Base-by-base conservation (phyloP, 2,329 filamentous ascomycete species). In the Penicillium sp. region DNA sequence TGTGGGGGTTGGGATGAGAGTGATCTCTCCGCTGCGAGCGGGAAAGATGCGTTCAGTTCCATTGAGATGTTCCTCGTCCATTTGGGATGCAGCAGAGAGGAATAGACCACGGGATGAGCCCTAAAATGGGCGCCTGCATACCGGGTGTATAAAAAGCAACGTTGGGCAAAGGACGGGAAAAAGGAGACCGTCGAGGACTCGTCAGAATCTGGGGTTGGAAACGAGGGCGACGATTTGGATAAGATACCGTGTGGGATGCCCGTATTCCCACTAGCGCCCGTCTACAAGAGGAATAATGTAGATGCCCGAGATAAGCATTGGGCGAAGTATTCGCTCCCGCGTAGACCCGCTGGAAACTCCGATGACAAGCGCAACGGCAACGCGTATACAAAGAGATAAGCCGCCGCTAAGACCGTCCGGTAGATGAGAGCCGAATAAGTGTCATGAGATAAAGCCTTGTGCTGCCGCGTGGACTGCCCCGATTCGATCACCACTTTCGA, bases 1-100 rank as follows among this genome's bases (percentile, higher is more conserved):
- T 5, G 30, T 33, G 30, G 30, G 30, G n/a, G 30, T 33, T 33
- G 30, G 30, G n/a, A 33, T 33, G 30, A 33, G 30, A n/a, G 30
- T 33, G 30, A 33, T 14, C 30, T 82, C 76, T 48, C 64, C 64
- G 41, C 67, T 59, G 28, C 61, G 60, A 42, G 62, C 63, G 44
- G 47, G 39, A 25, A 52, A 54, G 16, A 67, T 56, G 36, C 60
- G 57, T 35, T 56, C 57, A 7, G 64, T 67, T 30, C 64, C 64
- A 44, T 63, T 61, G n/a, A 65, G 57, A 13, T 53, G 46, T 41
- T 61, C 58, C 16, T 51, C 31, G 30, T 53, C 48, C 58, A 58
- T 56, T 31, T 31, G 18, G 20, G 13, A 51, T 46, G 40, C 49
- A 51, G 50, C 33, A 46, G 24, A 5, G 25, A 16, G 8, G 4